Conservation (phyloP, 352 stramenopile genomes). For the Globisporangium nagaii region DNA sequence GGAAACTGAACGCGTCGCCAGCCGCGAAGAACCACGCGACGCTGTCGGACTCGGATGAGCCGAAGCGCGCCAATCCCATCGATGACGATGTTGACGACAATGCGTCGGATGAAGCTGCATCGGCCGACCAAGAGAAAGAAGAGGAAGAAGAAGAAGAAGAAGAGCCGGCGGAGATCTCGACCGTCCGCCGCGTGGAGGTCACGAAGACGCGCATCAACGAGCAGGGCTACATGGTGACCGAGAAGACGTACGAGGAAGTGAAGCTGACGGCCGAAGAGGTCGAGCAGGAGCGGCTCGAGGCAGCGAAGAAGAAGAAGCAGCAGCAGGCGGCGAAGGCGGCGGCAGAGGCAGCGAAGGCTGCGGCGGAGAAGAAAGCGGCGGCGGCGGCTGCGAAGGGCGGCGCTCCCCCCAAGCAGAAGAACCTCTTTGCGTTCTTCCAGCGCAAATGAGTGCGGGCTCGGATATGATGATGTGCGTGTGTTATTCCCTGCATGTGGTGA, state of each 20-base stretch:
- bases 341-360: constrained; percentile 26
- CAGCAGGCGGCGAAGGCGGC: constrained; percentile 26
- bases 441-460: constrained; percentile 23
- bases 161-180: constrained; percentile 13
- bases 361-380: constrained; percentile 47
- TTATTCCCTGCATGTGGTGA: background rate
- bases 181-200: constrained; percentile 50
- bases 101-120: background rate
- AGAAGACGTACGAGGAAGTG: constrained; percentile 69
- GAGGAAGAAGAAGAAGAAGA: constrained; percentile 10
- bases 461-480: too few species aligned
- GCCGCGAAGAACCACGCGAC: constrained; percentile 6
- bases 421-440: constrained; percentile 63
- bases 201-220: constrained; percentile 77
- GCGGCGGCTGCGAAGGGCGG: constrained; percentile 41
- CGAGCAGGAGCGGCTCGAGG: constrained; percentile 35
- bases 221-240: constrained; percentile 82
- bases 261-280: constrained; percentile 57
- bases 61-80: constrained; percentile 12
- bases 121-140: too few species aligned
- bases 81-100: constrained; percentile 2
- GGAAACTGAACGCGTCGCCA: constrained; percentile 39
- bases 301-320: constrained; percentile 55
- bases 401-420: constrained; percentile 58
- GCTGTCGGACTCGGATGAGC: constrained; percentile 6